Evolutionary conservation across 805 yeast species (phyloP).

Genomic region (Maudiozyma bulderi): DNA sequence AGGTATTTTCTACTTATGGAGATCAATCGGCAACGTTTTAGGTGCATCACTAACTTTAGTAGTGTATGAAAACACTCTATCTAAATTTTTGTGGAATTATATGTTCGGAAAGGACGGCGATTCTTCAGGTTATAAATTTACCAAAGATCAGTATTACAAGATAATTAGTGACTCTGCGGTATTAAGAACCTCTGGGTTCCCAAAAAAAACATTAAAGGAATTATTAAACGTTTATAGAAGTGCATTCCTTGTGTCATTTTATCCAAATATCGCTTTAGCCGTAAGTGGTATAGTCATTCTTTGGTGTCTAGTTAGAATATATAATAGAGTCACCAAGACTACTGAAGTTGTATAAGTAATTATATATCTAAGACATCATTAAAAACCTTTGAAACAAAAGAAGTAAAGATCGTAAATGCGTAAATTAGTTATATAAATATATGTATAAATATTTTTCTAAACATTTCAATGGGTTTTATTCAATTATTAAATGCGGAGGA

Average conservation of each 20-base stretch:
- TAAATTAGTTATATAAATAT: background rate
- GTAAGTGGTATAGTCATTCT: constrained; percentile 14
- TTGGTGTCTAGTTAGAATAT: constrained; percentile 8
- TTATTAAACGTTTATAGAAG: constrained; percentile 18
- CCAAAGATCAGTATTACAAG: constrained; percentile 14
- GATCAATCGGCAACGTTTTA: constrained; percentile 39
- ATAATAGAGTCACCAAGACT: constrained; percentile 2
- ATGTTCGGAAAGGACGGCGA: constrained; percentile 14
- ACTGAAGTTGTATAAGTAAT: background rate
- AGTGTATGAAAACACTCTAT: constrained; percentile 29
- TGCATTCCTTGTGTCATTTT: constrained; percentile 22
- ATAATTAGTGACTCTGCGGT: constrained; percentile 24
- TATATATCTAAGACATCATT: background rate
- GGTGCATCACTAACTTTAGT: constrained; percentile 38
- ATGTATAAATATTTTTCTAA: background rate
- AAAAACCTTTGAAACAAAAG: background rate
- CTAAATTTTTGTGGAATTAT: constrained; percentile 25
- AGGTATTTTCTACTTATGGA: constrained; percentile 40
- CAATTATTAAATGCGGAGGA: constrained; percentile 7
- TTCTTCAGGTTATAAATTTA: constrained; percentile 9
- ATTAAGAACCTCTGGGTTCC: constrained; percentile 17
- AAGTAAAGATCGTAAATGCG: background rate
- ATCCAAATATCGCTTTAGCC: constrained; percentile 19
- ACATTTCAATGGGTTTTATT: background rate
- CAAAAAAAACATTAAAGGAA: constrained; percentile 8